Percentiles rank a stretch among this genome's conserved stretches.
Conservation (phyloP, 345 rosid genomes). For the Boechera retrofracta region DNA sequence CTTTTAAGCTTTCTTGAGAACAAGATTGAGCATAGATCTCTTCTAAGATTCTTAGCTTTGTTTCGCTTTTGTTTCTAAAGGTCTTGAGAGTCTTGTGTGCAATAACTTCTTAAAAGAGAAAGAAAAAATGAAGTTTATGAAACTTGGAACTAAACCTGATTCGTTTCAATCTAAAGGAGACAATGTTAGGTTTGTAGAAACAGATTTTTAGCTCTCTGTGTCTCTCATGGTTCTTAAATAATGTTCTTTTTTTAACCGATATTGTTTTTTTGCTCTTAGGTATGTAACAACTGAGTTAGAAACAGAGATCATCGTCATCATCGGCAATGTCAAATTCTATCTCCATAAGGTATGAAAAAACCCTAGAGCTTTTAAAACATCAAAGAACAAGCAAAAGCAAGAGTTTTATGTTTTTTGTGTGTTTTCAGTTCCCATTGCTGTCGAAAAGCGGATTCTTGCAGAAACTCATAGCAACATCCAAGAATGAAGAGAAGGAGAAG, state of each 20-base stretch:
- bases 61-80: neutral
- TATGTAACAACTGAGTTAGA: conserved; percentile 64
- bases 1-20: conserved; percentile 28
- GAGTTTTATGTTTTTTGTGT: neutral
- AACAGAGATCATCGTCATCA: conserved; percentile 59
- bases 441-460: conserved; percentile 65
- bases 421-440: conserved; percentile 66
- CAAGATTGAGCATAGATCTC: conserved; percentile 22
- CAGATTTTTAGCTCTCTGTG: neutral
- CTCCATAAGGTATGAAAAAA: conserved; percentile 63
- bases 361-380: neutral
- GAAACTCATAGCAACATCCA: conserved; percentile 49
- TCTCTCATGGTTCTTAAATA: neutral
- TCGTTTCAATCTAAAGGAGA: conserved; percentile 66
- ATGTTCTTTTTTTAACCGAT: neutral
- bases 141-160: conserved; percentile 89
- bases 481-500: conserved; percentile 43
- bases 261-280: conserved; percentile 41
- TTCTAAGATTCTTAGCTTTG: conserved; percentile 23
- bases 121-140: conserved; percentile 83
- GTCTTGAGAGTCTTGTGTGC: conserved; percentile 12
- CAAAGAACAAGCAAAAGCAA: neutral
- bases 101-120: neutral
- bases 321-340: conserved; percentile 60
- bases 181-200: conserved; percentile 54